Conservation (phyloP, 2,329 filamentous ascomycete genomes). For the Rhytidhysteron rufulum region DNA sequence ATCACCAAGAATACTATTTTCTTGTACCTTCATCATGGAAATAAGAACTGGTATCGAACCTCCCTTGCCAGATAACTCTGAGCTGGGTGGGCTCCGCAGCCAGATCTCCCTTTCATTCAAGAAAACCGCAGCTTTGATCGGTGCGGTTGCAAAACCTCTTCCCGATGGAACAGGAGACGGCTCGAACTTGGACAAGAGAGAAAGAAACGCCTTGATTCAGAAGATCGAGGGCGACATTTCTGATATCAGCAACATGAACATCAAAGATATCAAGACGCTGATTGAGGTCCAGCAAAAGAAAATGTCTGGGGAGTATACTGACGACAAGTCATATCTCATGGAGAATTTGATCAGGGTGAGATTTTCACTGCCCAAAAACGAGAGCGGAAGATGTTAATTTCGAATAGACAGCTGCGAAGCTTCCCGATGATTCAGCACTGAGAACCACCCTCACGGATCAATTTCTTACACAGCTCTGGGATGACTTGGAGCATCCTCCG, state of each 20-base stretch:
- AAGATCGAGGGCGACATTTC: constrained; percentile 29
- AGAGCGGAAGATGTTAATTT: constrained; percentile 1
- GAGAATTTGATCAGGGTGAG: constrained; percentile 51
- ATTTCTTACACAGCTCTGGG: constrained; percentile 46
- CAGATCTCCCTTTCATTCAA: constrained; percentile 26
- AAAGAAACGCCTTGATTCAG: constrained; percentile 26
- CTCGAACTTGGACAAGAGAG: constrained; percentile 31
- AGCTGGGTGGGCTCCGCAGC: constrained; percentile 28
- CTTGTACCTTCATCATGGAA: constrained; percentile 28
- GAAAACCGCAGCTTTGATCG: constrained; percentile 22
- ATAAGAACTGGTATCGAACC: constrained; percentile 24
- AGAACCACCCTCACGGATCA: constrained; percentile 39
- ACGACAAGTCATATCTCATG: constrained; percentile 63
- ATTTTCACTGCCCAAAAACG: background rate
- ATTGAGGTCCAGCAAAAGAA: constrained; percentile 33
- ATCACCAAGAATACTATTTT: too few species aligned
- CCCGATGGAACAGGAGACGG: constrained; percentile 43
- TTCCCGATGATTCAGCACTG: constrained; percentile 38
- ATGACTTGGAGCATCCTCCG: constrained; percentile 47
- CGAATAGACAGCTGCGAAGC: constrained; percentile 34
- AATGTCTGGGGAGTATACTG: constrained; percentile 49
- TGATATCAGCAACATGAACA: constrained; percentile 30
- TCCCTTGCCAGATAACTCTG: constrained; percentile 29
- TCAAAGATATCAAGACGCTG: constrained; percentile 35
- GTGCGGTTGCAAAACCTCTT: constrained; percentile 24